Percentiles rank a stretch among this genome's conserved stretches.
Conservation (phyloP, 345 rosid species). For the Erucastrum elatum region DNA sequence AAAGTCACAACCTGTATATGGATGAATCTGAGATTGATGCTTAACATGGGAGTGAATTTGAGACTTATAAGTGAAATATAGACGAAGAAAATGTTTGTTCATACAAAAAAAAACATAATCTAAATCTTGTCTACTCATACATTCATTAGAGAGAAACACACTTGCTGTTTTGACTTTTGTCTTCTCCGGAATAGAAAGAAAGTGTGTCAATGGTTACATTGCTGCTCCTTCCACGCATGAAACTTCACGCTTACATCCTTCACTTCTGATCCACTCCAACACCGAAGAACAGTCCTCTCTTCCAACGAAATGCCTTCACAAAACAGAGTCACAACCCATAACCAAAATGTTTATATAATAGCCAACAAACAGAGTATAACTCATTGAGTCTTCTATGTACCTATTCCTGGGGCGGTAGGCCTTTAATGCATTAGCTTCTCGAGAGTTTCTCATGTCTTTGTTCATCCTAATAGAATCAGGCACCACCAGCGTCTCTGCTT, state of each 20-base stretch:
- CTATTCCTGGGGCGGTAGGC: slow-evolving; percentile 65
- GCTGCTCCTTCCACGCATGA: slow-evolving; percentile 15
- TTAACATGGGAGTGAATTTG: background rate
- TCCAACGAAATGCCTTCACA: slow-evolving; percentile 62
- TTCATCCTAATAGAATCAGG: slow-evolving; percentile 62
- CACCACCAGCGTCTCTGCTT: slow-evolving; percentile 50
- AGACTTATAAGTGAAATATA: background rate
- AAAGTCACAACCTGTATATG: background rate
- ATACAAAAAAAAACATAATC: background rate
- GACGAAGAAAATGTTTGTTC: background rate
- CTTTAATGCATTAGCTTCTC: slow-evolving; percentile 61
- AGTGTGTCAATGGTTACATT: background rate
- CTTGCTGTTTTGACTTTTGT: background rate
- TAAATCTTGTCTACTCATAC: background rate
- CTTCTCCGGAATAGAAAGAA: background rate
- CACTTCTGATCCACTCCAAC: slow-evolving; percentile 63
- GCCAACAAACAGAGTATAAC: background rate
- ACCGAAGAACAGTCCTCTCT: slow-evolving; percentile 64
- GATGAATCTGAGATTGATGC: background rate
- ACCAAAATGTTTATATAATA: background rate
- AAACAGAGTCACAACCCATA: slow-evolving; percentile 2
- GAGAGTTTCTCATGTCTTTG: slow-evolving; percentile 48
- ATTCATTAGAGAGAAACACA: background rate
- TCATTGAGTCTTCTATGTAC: slow-evolving; percentile 36
- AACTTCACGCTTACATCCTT: slow-evolving; percentile 32